Evolutionary conservation across 78 protist species (phyloP), one percentile per base, ranked within the genome.

Genomic region (Emiliania huxleyi): DNA sequence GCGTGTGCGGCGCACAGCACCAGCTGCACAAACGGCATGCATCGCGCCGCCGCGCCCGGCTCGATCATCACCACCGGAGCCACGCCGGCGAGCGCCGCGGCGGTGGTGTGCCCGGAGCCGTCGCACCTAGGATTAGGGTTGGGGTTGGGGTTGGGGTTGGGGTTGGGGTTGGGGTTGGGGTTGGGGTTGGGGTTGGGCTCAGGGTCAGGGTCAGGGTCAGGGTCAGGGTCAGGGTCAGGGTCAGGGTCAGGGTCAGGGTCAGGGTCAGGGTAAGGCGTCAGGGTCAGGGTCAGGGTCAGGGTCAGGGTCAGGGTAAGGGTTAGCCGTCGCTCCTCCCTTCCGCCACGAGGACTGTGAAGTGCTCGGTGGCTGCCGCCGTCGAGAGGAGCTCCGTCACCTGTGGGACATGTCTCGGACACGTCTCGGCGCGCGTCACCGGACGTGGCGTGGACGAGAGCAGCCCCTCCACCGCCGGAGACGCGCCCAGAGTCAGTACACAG

Each of bases 1-100:
- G 73, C 73, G n/a, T 62, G 73, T 23, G 73, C 73, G n/a, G n/a
- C 73, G n/a, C 73, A 62, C 73, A 62, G n/a, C 38, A 62, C 73
- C 38, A 62, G 38, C n/a, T 23, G 73, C 12, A 12, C 12, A 6
- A 4, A 22, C 23, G 23, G n/a, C 73, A 62, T 26, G 73, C 73
- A 62, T 8, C 73, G 73, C 19, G 73, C 23, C 38, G 19, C 73
- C 38, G 73, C 73, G 3, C n/a, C 38, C 19, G 73, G 73, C 0
- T 62, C 73, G 23, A 62, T 62, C 0, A 62, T 62, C 33, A 12
- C n/a, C 23, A 62, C 73, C 4, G 73, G 73, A 5, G 26, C 73
- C n/a, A 12, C 73, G 12, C n/a, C 73, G 12, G 3, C 26, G n/a
- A 62, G 73, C 73, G 4, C 73, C 33, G n/a, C 26, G n/a, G 73